Percentiles rank a stretch among this genome's conserved stretches.
Evolutionary conservation across 495 filamentous ascomycete genomes (phyloP).

Genomic region (Lasiosphaeria hispida): DNA sequence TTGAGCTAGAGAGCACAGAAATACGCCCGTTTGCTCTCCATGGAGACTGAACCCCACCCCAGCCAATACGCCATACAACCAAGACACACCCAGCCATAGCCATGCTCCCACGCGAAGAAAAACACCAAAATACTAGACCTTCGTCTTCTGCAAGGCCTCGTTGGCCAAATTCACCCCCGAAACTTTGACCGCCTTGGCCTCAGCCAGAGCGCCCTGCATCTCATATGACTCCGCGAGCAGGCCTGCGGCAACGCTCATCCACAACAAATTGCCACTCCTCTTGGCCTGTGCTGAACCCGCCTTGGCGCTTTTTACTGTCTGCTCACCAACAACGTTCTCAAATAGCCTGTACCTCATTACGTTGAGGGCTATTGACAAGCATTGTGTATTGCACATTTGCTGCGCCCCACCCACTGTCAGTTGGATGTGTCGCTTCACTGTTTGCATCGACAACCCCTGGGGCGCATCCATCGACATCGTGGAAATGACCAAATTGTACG

Average conservation of each 20-base stretch:
- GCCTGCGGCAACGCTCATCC: slow-evolving; percentile 80
- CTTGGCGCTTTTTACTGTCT: slow-evolving; percentile 82
- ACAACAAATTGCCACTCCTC: slow-evolving; percentile 72
- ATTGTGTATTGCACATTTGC: slow-evolving; percentile 67
- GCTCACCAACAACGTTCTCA: slow-evolving; percentile 78
- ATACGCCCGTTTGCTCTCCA: too few species aligned
- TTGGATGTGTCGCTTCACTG: slow-evolving; percentile 75
- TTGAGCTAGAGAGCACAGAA: too few species aligned
- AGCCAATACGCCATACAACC: neutral
- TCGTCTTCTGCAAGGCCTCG: slow-evolving; percentile 28
- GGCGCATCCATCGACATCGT: slow-evolving; percentile 56
- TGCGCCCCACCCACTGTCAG: slow-evolving; percentile 51
- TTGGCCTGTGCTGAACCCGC: slow-evolving; percentile 73
- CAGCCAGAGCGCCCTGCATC: slow-evolving; percentile 63
- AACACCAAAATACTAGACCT: slow-evolving; percentile 7
- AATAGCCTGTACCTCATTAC: slow-evolving; percentile 88
- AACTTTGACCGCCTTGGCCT: slow-evolving; percentile 49
- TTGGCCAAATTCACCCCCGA: slow-evolving; percentile 29
- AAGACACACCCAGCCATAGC: neutral
- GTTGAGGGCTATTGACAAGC: slow-evolving; percentile 75
- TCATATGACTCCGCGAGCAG: slow-evolving; percentile 75
- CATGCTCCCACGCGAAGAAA: neutral
- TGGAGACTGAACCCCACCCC: neutral
- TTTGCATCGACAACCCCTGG: slow-evolving; percentile 52
- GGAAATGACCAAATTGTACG: slow-evolving; percentile 75